Evolutionary conservation across 805 yeast genomes (phyloP).

Genomic region (Candida boidinii): DNA sequence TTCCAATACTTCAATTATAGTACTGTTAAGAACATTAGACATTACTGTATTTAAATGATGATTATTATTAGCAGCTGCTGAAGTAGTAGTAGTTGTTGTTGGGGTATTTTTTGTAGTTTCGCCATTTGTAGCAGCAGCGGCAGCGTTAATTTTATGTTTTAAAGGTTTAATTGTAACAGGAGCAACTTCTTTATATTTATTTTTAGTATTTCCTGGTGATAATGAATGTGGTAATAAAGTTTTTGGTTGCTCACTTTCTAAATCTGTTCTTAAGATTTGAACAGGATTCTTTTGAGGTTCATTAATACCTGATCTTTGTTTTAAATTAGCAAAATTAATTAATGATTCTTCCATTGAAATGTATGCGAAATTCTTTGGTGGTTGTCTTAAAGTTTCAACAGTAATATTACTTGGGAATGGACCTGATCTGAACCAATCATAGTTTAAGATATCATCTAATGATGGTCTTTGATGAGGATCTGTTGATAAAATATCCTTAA

Average conservation of each 20-base stretch:
- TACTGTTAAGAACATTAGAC: constrained; percentile 16
- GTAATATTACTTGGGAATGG: constrained; percentile 70
- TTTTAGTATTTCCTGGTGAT: constrained; percentile 87
- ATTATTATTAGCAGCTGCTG: too few relatives aligned
- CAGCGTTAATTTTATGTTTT: constrained; percentile 18
- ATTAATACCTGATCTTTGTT: constrained; percentile 50
- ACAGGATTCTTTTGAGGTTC: constrained; percentile 50
- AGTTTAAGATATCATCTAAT: constrained; percentile 67
- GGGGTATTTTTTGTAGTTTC: neutral
- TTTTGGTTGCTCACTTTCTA: constrained; percentile 59
- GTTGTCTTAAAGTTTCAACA: constrained; percentile 49
- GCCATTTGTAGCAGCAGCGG: too few relatives aligned
- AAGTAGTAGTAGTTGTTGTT: constrained; percentile 1
- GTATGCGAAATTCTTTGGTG: constrained; percentile 49
- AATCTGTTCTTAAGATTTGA: constrained; percentile 59
- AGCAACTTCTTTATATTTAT: constrained; percentile 69
- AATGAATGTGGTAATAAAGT: constrained; percentile 78
- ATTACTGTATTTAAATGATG: too few relatives aligned
- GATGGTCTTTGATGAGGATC: constrained; percentile 80
- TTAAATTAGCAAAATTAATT: constrained; percentile 57
- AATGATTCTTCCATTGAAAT: constrained; percentile 55
- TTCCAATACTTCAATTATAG: constrained; percentile 19
- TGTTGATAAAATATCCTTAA: constrained; percentile 62
- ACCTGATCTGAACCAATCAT: constrained; percentile 76
- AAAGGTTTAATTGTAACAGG: constrained; percentile 18